A percentile compares a stretch with the other conserved stretches of the same genome.
Evolutionary conservation across 2,329 filamentous ascomycete genomes (phyloP).

Genomic region (Pyrenochaeta sp.): DNA sequence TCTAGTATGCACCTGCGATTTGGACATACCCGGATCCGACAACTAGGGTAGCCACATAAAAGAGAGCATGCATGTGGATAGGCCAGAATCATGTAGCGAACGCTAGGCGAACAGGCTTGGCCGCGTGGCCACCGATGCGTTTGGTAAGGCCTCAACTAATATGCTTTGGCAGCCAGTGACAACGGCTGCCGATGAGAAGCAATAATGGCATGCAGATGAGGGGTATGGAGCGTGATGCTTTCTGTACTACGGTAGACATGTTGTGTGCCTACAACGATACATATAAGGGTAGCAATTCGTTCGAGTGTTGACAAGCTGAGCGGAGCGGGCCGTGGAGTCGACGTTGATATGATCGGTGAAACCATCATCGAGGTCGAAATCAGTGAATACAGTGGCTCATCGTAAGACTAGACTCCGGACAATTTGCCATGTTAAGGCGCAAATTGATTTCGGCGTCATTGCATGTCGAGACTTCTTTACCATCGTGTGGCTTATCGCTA

Average conservation of each 20-base stretch:
- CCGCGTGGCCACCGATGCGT: not conserved
- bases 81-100: not conserved
- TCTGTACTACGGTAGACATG: conserved; percentile 14
- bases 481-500: conserved; percentile 7
- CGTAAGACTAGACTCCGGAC: too few relatives aligned
- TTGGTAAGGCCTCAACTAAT: not conserved
- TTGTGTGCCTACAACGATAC: conserved; percentile 9
- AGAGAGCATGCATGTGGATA: not conserved
- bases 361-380: not conserved
- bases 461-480: not conserved
- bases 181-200: not conserved
- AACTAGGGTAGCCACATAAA: conserved; percentile 1
- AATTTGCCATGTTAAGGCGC: too few relatives aligned
- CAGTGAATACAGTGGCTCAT: not conserved
- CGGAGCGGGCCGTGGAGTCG: conserved; percentile 11
- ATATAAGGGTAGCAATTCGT: conserved; percentile 6
- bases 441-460: not conserved
- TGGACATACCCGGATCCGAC: conserved; percentile 10
- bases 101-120: not conserved
- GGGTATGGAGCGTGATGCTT: conserved; percentile 23
- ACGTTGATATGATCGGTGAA: not conserved
- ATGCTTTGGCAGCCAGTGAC: not conserved
- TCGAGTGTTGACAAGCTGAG: conserved; percentile 10
- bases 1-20: conserved; percentile 9
- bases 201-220: conserved; percentile 13